phyloP scores from a whole-genome alignment of 2,329 filamentous ascomycete species.

The Pseudogymnoascus sp. region DNA sequence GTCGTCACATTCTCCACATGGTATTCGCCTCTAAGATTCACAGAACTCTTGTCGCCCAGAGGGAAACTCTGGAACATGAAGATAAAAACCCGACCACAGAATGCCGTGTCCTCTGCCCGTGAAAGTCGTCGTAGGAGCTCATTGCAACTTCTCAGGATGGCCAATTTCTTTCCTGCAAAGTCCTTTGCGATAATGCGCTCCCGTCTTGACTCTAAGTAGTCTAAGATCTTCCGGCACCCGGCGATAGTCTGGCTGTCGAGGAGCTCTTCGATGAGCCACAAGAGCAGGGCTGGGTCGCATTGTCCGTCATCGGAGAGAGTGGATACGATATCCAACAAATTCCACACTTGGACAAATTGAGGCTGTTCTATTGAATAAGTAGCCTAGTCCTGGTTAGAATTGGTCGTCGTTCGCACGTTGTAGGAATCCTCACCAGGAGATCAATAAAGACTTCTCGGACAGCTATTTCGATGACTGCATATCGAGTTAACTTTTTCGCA shows the following conservation, averaged over 20 bases:
- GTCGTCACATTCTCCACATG: constrained; percentile 90
- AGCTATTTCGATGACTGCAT: constrained; percentile 73
- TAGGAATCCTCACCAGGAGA: constrained; percentile 54
- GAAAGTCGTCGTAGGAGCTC: constrained; percentile 88
- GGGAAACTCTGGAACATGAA: constrained; percentile 98
- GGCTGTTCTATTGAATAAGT: constrained; percentile 68
- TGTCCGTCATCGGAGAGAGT: constrained; percentile 75
- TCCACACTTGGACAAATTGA: constrained; percentile 79
- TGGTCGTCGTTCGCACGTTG: constrained; percentile 19
- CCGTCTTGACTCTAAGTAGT: constrained; percentile 87
- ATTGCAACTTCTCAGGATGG: constrained; percentile 91
- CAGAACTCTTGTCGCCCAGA: constrained; percentile 90
- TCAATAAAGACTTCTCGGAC: constrained; percentile 73
- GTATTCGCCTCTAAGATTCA: constrained; percentile 92
- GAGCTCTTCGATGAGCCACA: constrained; percentile 89
- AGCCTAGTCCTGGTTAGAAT: constrained; percentile 45
- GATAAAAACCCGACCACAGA: constrained; percentile 95
- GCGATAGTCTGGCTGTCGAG: constrained; percentile 93
- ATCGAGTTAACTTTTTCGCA: constrained; percentile 42
- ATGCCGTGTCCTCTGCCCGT: constrained; percentile 92
- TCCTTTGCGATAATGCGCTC: constrained; percentile 77
- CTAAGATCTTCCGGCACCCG: constrained; percentile 84
- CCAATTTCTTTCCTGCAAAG: constrained; percentile 74
- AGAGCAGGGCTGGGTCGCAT: constrained; percentile 70
- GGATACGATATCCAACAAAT: constrained; percentile 84